Conservation (phyloP, 345 rosid genomes). For the Aquilaria malaccensis region DNA sequence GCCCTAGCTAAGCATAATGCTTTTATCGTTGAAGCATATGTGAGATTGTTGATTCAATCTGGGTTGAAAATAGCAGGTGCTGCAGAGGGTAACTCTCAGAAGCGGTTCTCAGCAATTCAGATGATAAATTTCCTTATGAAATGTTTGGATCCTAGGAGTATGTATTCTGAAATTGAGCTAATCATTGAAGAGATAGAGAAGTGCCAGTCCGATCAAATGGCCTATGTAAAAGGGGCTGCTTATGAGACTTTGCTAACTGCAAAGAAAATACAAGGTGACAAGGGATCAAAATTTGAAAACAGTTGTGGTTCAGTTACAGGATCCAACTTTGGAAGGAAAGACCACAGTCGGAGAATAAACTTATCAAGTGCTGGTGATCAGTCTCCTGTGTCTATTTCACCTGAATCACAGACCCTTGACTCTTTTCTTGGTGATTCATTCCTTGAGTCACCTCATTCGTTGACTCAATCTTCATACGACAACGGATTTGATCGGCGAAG, state of each 20-base stretch:
- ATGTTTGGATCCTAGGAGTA: slow-evolving; percentile 62
- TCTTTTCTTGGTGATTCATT: slow-evolving; percentile 46
- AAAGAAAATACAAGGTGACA: slow-evolving; percentile 44
- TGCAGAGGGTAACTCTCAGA: slow-evolving; percentile 70
- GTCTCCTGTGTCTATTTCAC: slow-evolving; percentile 50
- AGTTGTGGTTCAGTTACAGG: slow-evolving; percentile 49
- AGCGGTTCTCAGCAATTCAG: slow-evolving; percentile 65
- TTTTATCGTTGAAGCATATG: slow-evolving; percentile 74
- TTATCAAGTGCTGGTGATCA: slow-evolving; percentile 18
- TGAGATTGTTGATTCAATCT: slow-evolving; percentile 63
- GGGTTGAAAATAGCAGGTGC: slow-evolving; percentile 53
- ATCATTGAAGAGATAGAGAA: slow-evolving; percentile 66
- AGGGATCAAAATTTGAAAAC: slow-evolving; percentile 47
- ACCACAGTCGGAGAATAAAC: slow-evolving; percentile 20
- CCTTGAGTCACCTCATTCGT: slow-evolving; percentile 52
- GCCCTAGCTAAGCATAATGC: slow-evolving; percentile 75
- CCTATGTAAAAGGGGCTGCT: slow-evolving; percentile 78
- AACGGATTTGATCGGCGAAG: slow-evolving; percentile 42
- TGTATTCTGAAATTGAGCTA: slow-evolving; percentile 57
- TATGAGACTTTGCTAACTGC: slow-evolving; percentile 76
- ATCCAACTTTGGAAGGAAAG: slow-evolving; percentile 45
- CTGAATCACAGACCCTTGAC: slow-evolving; percentile 69
- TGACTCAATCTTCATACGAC: slow-evolving; percentile 28
- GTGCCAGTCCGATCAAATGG: slow-evolving; percentile 73
- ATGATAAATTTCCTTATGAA: slow-evolving; percentile 84